phyloP scores from a whole-genome alignment of 768 basidiomycete genomes.

The Tulasnella sp. region DNA sequence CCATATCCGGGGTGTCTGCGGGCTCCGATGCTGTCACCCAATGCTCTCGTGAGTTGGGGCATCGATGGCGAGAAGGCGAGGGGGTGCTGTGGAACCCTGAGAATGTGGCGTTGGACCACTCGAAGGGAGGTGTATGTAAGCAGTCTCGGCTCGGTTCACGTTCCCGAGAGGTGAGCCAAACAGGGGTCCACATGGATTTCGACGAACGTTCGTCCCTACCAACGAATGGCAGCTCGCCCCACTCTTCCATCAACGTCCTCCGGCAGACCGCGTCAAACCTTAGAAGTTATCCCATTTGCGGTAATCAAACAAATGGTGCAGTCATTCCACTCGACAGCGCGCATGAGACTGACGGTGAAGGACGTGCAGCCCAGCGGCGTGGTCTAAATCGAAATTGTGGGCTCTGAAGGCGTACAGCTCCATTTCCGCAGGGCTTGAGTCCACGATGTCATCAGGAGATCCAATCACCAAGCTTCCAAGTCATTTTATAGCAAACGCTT shows the following conservation, averaged over 20 bases:
- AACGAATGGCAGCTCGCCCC: conserved; percentile 8
- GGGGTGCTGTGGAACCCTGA: neutral
- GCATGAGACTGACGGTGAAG: neutral
- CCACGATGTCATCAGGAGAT: no score
- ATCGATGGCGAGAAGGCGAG: conserved; percentile 6
- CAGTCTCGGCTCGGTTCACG: neutral
- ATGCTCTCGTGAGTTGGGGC: neutral
- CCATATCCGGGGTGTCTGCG: neutral
- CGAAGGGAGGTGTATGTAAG: neutral
- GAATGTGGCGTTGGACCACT: neutral
- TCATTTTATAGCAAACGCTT: neutral
- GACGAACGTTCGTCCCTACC: neutral
- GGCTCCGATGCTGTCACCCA: conserved; percentile 8
- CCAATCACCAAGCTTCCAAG: neutral
- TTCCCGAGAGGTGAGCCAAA: neutral
- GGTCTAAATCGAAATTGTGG: neutral
- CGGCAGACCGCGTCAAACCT: neutral
- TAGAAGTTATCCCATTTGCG: neutral
- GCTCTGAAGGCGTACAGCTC: neutral
- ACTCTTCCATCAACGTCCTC: neutral
- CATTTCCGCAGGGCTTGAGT: no score
- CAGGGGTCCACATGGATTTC: neutral
- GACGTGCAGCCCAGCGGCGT: neutral
- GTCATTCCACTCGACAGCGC: neutral
- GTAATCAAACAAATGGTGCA: neutral